Conservation (phyloP, 2,329 filamentous ascomycete genomes). For the Aspergillus unguis region DNA sequence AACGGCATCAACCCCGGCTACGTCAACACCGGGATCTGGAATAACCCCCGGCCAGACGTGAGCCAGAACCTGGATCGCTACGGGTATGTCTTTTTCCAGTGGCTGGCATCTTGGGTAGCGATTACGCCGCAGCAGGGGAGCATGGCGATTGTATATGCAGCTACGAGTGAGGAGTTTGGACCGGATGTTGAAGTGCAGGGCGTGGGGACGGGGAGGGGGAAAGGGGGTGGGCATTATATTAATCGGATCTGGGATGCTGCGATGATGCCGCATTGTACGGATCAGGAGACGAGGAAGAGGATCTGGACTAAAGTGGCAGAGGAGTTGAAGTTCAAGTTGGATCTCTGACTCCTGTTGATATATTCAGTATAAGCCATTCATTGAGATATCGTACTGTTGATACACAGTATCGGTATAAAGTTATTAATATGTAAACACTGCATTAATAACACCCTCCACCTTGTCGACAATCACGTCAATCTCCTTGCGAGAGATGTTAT, state of each 20-base stretch:
- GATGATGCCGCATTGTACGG: slow-evolving; percentile 1
- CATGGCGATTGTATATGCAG: slow-evolving; percentile 6
- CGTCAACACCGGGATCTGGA: slow-evolving; percentile 7
- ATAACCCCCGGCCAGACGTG: not conserved
- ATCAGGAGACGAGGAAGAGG: not conserved
- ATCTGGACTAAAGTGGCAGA: not conserved
- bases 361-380: too few species aligned
- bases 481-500: slow-evolving; percentile 49
- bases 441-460: slow-evolving; percentile 41
- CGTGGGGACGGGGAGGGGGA: not conserved
- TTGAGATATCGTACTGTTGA: too few species aligned
- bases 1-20: slow-evolving; percentile 10
- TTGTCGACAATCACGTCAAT: slow-evolving; percentile 49
- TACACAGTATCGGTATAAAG: too few species aligned
- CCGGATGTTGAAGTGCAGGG: not conserved
- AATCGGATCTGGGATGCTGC: slow-evolving; percentile 5
- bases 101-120: not conserved
- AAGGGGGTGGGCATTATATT: slow-evolving; percentile 5
- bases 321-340: slow-evolving; percentile 1
- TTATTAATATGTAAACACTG: slow-evolving; percentile 18
- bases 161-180: not conserved
- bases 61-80: not conserved
- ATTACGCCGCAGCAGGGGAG: slow-evolving; percentile 6
- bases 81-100: not conserved
- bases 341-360: too few species aligned